Conservation (phyloP, 176 grass and related monocot genomes). For the Pontederia crassipes region DNA sequence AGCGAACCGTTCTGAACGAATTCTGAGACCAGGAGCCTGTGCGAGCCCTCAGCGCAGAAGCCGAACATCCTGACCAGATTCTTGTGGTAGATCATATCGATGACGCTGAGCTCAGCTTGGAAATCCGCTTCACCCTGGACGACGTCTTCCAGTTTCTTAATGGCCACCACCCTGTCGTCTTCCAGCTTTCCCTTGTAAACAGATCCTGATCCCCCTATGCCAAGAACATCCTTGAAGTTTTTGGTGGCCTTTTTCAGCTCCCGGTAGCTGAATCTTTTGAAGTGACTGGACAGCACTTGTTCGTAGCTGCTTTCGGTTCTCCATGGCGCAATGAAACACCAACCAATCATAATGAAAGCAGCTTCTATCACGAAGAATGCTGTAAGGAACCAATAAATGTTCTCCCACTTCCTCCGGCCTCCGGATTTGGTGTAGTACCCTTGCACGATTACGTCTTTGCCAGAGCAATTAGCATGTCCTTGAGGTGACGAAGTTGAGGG, state of each 20-base stretch:
- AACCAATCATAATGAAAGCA: constrained; percentile 7
- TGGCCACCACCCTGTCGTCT: constrained; percentile 13
- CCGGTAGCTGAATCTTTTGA: constrained; percentile 19
- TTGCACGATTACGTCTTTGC: too few relatives aligned
- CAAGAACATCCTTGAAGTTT: constrained; percentile 20
- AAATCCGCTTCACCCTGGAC: constrained; percentile 24
- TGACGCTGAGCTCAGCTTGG: constrained; percentile 17
- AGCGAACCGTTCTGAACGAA: constrained; percentile 24
- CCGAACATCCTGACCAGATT: constrained; percentile 25
- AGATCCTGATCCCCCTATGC: constrained; percentile 14
- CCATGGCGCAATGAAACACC: constrained; percentile 4
- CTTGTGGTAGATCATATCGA: constrained; percentile 29
- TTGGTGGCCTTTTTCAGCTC: constrained; percentile 17
- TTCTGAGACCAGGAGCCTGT: constrained; percentile 26
- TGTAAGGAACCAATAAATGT: constrained; percentile 19
- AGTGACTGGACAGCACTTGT: constrained; percentile 20
- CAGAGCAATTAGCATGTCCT: too few relatives aligned
- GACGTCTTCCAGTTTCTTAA: constrained; percentile 24
- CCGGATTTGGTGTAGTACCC: neutral
- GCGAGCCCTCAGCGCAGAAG: constrained; percentile 18
- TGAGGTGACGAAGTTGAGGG: neutral
- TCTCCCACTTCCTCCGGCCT: constrained; percentile 8
- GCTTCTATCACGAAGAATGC: constrained; percentile 15
- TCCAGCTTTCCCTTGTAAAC: constrained; percentile 21
- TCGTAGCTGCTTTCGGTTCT: constrained; percentile 2